Conservation (phyloP, 192 early-diverging fungal genomes). For the Dissophora globulifera region DNA sequence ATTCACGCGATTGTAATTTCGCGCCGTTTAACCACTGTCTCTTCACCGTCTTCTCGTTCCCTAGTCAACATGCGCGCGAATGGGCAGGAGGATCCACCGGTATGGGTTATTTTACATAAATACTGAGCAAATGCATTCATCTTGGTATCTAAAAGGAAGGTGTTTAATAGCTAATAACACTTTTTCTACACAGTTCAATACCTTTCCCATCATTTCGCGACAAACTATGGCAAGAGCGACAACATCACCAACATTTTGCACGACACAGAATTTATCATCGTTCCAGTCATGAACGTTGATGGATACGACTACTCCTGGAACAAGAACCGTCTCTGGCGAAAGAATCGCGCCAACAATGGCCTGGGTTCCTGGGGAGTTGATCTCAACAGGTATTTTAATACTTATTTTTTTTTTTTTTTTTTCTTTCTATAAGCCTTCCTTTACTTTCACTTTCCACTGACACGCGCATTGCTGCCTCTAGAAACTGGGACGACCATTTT, state of each 20-base stretch:
- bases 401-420: background rate
- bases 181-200: slow-evolving; percentile 51
- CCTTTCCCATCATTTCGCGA: slow-evolving; percentile 55
- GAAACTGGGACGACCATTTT: slow-evolving; percentile 58
- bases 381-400: slow-evolving; percentile 56
- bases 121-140: too few relatives aligned
- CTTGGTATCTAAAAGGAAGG: background rate
- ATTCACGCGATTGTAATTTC: too few relatives aligned
- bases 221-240: slow-evolving; percentile 52
- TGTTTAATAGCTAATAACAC: background rate
- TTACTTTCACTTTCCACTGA: background rate
- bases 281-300: slow-evolving; percentile 69
- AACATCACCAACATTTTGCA: slow-evolving; percentile 53
- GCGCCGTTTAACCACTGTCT: too few relatives aligned
- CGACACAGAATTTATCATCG: slow-evolving; percentile 61
- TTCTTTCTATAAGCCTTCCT: background rate
- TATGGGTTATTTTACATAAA: slow-evolving; percentile 13
- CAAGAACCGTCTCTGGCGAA: slow-evolving; percentile 65
- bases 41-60: too few relatives aligned
- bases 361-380: slow-evolving; percentile 48
- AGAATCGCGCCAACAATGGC: slow-evolving; percentile 57
- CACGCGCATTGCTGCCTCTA: background rate
- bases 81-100: slow-evolving; percentile 61
- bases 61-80: slow-evolving; percentile 65
- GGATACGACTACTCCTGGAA: slow-evolving; percentile 66